Conservation (phyloP, 257 asterid species). For the Ophiorrhiza pumila region DNA sequence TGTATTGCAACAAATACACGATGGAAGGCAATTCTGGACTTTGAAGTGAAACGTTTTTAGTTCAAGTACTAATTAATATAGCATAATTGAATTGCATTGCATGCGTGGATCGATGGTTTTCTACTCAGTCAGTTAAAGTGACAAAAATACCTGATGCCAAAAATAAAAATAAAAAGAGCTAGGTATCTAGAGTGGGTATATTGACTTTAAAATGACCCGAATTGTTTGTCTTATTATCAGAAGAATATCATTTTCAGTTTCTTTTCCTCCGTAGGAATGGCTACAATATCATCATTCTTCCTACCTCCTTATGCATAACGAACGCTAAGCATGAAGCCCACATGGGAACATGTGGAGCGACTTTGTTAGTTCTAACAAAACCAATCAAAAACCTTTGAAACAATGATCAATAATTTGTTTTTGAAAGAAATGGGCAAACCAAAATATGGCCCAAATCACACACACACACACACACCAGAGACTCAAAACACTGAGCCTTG, state of each 20-base stretch:
- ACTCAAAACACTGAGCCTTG: background rate
- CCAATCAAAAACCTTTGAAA: background rate
- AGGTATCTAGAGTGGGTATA: too few species aligned
- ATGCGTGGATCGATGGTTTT: too few species aligned
- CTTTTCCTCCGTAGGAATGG: background rate
- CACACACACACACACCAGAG: background rate
- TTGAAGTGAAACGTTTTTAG: too few species aligned
- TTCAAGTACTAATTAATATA: too few species aligned
- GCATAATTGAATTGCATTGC: too few species aligned
- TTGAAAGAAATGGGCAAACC: too few species aligned
- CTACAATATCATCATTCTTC: too few species aligned
- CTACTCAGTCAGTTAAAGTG: too few species aligned
- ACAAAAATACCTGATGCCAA: too few species aligned
- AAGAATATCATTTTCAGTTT: background rate
- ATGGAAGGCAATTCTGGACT: too few species aligned
- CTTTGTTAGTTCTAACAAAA: background rate
- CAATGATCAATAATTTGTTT: background rate
- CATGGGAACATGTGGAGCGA: constrained; percentile 27
- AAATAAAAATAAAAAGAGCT: too few species aligned
- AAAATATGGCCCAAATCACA: background rate
- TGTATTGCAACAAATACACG: too few species aligned
- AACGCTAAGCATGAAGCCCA: background rate
- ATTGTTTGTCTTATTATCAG: constrained; percentile 17
- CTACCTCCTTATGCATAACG: constrained; percentile 6
- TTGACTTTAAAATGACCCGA: background rate